A percentile compares a stretch with the other conserved stretches of the same genome.
These are phyloP conservation scores for Alternaria hordeiaustralica DNA, from an alignment of 2,329 filamentous ascomycete genomes.

Conservation along the genomic window DNA sequence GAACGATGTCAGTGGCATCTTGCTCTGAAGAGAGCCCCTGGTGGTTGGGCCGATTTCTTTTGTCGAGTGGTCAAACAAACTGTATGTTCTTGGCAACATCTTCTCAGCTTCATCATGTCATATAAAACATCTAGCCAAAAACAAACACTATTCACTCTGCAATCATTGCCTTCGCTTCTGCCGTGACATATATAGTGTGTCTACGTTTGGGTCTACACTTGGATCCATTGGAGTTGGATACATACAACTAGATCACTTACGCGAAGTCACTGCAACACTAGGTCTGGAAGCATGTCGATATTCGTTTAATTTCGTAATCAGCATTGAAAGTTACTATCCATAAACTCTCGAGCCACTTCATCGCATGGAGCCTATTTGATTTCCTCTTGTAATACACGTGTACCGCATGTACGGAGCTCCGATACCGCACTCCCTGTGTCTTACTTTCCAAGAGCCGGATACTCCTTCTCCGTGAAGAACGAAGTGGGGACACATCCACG, in stretches of 20 bases:
- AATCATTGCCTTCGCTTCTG: not conserved
- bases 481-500: not conserved
- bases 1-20: not conserved
- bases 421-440: not conserved
- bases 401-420: not conserved
- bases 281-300: not conserved
- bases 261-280: not conserved
- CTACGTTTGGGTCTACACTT: too few relatives aligned
- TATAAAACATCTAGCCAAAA: slow-evolving; percentile 1
- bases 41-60: slow-evolving; percentile 1
- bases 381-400: not conserved
- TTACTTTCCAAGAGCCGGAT: not conserved
- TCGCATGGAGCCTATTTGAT: not conserved
- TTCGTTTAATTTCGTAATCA: not conserved
- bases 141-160: not conserved
- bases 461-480: not conserved
- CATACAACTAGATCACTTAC: not conserved
- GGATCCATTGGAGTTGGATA: not conserved
- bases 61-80: not conserved
- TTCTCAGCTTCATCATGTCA: not conserved
- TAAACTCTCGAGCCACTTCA: not conserved
- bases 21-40: not conserved
- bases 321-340: too few relatives aligned
- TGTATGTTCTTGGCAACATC: slow-evolving; percentile 3
- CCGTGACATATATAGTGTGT: not conserved